Evolutionary conservation across 345 rosid species (phyloP), one percentile per base, ranked within the genome.

Genomic region (Bretschneidera sinensis): DNA sequence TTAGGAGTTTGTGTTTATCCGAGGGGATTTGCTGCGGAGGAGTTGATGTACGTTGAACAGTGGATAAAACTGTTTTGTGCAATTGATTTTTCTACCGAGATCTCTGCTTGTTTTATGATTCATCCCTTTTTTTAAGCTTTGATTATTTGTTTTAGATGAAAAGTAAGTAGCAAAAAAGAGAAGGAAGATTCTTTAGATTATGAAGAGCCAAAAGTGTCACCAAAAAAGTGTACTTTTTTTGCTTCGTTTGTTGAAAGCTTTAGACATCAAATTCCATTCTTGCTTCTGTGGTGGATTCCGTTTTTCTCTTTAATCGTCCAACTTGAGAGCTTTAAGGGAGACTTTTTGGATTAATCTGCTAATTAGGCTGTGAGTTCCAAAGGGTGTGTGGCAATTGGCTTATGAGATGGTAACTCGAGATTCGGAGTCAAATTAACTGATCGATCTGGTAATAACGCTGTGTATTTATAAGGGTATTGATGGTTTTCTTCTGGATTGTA

Each of bases 31-130:
- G 43, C 54, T 70, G 39, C 10, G 25, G 17, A 47, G 52, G 24
- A 24, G 25, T 18, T 45, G n/a, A 35, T 34, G 21, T 35, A n/a
- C 16, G 24, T 23, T 48, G 49, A 19, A 24, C 17, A 24, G 17
- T 58, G 68, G 69, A 43, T 51, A 45, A 17, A 48, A 24, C 25
- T 60, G 59, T 21, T 21, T 53, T 57, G 8, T 59, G 65, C 53
- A 55, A 48, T 56, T 48, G 60, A 52, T 59, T 49, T 54, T 58
- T 62, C 61, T 43, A 60, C 53, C 51, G 68, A 78, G 79, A 78
- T 78, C 79, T 75, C 79, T 75, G 67, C 53, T 65, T 47, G 62
- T 57, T 61, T 17, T 61, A 18, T 34, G 60, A 21, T 58, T 0
- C 20, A 28, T 24, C 19, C 58, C 39, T 59, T 49, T 61, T 45